Evolutionary conservation across 2,329 filamentous ascomycete species (phyloP), one percentile per base, ranked within the genome.

Genomic region (Daldinia sp.): DNA sequence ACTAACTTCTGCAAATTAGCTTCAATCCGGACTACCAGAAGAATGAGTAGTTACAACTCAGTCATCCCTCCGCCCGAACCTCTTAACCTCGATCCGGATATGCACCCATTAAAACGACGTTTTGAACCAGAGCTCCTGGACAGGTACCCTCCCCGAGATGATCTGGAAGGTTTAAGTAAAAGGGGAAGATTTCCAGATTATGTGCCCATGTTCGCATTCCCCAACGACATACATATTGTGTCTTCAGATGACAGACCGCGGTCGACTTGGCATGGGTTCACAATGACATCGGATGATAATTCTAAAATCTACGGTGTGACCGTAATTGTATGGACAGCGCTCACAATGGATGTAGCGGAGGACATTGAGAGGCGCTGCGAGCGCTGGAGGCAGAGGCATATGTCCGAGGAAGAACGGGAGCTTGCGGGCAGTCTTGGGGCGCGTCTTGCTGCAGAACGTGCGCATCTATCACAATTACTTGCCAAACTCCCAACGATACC

Each of bases 241-340:
- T 97, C 95, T 1, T 94, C 94, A 1, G 95, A 99, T 73, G 93
- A 97, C 75, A 86, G 94, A 64, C 95, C 95, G 0, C 86, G 93
- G 64, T 94, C 95, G n/a, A 97, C 94, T 21, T 99, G 95, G 95
- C 95, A 99, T 78, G 95, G 95, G 49, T 99, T 99, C 74, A 94
- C 93, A 65, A 98, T 99, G 95, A 99, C 95, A 1, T 91, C 90
- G 19, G 91, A 92, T 58, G 94, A 98, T 74, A 94, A 93, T 71
- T 91, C 92, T 57, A 96, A 95, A 76, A 83, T 98, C 17, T 94
- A 98, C 74, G 94, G 93, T 30, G 92, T 98, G 61, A 94, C 91
- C 65, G 85, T 97, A 57, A 96, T 93, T 56, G 86, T 98, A 39
- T 99, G 95, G 95, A 92, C 93, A 56, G 93, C 95, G 0, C 79